Evolutionary conservation across 139 green algal species (phyloP).

Genomic region (Micractinium sp.): DNA sequence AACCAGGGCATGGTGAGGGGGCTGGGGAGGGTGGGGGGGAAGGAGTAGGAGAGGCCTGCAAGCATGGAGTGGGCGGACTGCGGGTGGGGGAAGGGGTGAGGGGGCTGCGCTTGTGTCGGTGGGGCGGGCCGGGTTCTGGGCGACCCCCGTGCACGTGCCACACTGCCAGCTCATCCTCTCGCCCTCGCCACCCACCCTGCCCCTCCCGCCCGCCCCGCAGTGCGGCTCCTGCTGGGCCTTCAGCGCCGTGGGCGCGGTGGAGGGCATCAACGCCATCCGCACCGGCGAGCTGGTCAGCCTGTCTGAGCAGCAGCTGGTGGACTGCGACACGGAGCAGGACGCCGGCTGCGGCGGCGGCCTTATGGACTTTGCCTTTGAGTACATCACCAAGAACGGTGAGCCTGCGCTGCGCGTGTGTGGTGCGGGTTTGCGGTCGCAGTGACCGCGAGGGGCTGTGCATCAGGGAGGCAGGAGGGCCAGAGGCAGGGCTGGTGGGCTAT

Average conservation of each 20-base stretch:
- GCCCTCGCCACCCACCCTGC: neutral
- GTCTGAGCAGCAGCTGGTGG: slow-evolving; percentile 95
- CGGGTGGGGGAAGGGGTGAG: neutral
- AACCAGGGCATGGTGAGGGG: slow-evolving; percentile 80
- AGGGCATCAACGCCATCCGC: slow-evolving; percentile 83
- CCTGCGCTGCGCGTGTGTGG: too few species aligned
- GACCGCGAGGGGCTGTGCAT: too few species aligned
- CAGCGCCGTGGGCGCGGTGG: slow-evolving; percentile 77
- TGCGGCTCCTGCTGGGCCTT: slow-evolving; percentile 87
- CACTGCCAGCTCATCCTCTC: neutral
- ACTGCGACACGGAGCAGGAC: slow-evolving; percentile 80
- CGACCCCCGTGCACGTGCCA: neutral
- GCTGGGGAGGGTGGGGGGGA: neutral
- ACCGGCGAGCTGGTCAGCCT: slow-evolving; percentile 84
- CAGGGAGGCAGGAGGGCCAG: too few species aligned
- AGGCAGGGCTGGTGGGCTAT: too few species aligned
- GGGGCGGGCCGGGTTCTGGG: too few species aligned
- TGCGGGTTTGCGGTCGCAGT: too few species aligned
- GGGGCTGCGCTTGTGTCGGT: neutral
- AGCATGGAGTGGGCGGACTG: neutral
- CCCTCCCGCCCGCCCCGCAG: neutral
- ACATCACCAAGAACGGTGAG: slow-evolving; percentile 63
- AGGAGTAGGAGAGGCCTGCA: neutral
- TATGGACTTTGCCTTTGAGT: slow-evolving; percentile 81
- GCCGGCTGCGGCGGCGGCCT: slow-evolving; percentile 54